These are phyloP conservation scores for Kuraishia capsulata DNA, from an alignment of 805 yeast species.

Conservation along the genomic window DNA sequence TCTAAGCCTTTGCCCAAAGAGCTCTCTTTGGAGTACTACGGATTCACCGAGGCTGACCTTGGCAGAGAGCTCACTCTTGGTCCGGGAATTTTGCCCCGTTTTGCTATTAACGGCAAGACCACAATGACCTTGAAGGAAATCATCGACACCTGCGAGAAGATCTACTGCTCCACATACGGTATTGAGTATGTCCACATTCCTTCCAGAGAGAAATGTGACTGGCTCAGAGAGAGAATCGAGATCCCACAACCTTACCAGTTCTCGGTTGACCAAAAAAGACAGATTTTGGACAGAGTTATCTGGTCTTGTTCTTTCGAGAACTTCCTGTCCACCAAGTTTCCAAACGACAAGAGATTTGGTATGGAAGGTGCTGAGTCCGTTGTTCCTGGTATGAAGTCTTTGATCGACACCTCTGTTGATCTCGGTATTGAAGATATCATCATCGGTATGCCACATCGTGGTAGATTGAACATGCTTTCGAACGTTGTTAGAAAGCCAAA, in stretches of 20 bases:
- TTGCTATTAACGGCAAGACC: conserved; percentile 51
- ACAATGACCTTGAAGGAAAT: conserved; percentile 72
- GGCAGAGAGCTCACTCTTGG: conserved; percentile 82
- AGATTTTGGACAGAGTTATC: conserved; percentile 89
- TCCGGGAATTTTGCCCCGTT: conserved; percentile 95
- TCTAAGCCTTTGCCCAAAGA: conserved; percentile 61
- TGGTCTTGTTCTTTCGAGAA: conserved; percentile 95
- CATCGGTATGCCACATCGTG: conserved; percentile 99
- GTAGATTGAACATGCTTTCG: conserved; percentile 94
- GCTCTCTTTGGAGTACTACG: conserved; percentile 85
- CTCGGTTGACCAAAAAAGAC: conserved; percentile 85
- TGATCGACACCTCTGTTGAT: conserved; percentile 89
- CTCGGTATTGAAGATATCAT: conserved; percentile 92
- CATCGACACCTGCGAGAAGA: conserved; percentile 65
- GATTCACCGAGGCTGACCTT: conserved; percentile 81
- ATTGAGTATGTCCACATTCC: conserved; percentile 96
- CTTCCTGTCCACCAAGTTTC: conserved; percentile 90
- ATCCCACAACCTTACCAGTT: conserved; percentile 82
- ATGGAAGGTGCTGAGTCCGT: conserved; percentile 97
- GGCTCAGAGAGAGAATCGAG: conserved; percentile 96
- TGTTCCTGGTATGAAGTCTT: conserved; percentile 93
- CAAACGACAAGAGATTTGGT: conserved; percentile 97
- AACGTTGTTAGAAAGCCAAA: conserved; percentile 98
- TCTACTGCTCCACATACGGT: conserved; percentile 87
- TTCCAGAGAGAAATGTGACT: conserved; percentile 89